These are phyloP conservation scores for Neofusicoccum ribis DNA, from an alignment of 2,329 filamentous ascomycete genomes.

Conservation along the genomic window DNA sequence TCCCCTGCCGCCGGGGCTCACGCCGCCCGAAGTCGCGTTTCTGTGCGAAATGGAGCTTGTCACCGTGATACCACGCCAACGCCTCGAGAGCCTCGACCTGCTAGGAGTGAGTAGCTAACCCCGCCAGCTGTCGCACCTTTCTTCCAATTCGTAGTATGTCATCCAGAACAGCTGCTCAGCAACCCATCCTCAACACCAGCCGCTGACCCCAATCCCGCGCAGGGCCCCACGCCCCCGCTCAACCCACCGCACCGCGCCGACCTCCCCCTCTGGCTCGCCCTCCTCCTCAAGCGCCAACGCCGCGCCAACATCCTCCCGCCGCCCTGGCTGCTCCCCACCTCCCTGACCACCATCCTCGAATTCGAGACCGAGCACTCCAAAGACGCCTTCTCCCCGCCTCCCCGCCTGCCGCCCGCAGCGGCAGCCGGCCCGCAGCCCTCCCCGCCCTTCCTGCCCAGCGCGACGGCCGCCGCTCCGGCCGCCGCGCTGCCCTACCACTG, in stretches of 20 bases:
- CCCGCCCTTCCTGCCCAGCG: constrained; percentile 77
- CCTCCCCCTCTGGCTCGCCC: constrained; percentile 89
- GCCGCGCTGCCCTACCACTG: constrained; percentile 87
- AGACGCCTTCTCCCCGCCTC: constrained; percentile 74
- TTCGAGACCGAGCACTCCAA: constrained; percentile 74
- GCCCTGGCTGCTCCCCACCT: constrained; percentile 78
- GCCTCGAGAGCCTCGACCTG: constrained; percentile 80
- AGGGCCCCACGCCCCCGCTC: constrained; percentile 78
- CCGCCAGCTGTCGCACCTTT: constrained; percentile 14
- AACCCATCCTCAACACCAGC: constrained; percentile 23
- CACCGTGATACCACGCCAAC: constrained; percentile 86
- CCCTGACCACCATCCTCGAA: constrained; percentile 74
- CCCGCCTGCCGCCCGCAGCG: constrained; percentile 56
- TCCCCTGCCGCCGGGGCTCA: constrained; percentile 65
- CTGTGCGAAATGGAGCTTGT: constrained; percentile 97
- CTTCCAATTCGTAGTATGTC: constrained; percentile 18
- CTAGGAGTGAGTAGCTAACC: constrained; percentile 68
- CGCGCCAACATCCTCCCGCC: constrained; percentile 91
- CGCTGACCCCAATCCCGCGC: constrained; percentile 18
- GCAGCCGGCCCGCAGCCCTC: constrained; percentile 19
- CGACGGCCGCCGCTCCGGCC: constrained; percentile 70
- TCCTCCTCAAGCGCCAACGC: constrained; percentile 90
- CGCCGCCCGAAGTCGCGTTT: constrained; percentile 87
- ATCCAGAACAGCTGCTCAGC: not conserved
- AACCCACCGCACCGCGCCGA: constrained; percentile 77